Conservation (phyloP, 108 stramenopile genomes). For the Skeletonema menzelii region DNA sequence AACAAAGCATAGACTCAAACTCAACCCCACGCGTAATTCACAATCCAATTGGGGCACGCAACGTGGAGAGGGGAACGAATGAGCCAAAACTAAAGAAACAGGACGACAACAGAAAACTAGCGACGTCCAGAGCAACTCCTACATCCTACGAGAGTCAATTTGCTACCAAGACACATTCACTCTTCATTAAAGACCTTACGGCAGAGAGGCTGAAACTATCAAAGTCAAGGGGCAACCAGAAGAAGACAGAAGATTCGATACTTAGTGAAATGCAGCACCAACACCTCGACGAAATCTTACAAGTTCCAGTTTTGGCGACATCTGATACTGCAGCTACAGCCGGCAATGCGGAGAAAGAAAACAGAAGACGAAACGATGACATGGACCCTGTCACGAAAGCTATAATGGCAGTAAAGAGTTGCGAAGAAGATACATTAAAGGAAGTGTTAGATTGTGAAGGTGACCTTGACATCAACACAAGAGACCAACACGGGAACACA, state of each 20-base stretch:
- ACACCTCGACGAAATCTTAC: slow-evolving; percentile 47
- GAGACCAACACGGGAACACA: slow-evolving; percentile 80
- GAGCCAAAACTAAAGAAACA: slow-evolving; percentile 45
- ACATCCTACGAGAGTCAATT: slow-evolving; percentile 58
- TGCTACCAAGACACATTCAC: slow-evolving; percentile 52
- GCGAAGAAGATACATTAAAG: slow-evolving; percentile 64
- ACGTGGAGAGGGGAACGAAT: slow-evolving; percentile 23
- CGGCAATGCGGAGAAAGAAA: slow-evolving; percentile 8
- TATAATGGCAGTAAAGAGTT: slow-evolving; percentile 66
- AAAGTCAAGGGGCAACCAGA: slow-evolving; percentile 29
- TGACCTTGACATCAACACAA: slow-evolving; percentile 65
- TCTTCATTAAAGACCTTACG: slow-evolving; percentile 68
- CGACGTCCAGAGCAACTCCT: slow-evolving; percentile 60
- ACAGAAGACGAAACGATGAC: slow-evolving; percentile 16
- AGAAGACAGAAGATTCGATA: slow-evolving; percentile 41
- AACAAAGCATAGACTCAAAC: background rate
- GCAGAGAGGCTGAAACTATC: slow-evolving; percentile 53
- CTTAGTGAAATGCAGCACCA: slow-evolving; percentile 34
- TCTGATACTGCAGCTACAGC: background rate
- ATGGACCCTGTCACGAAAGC: slow-evolving; percentile 53
- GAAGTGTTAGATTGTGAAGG: slow-evolving; percentile 44
- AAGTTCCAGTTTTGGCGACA: slow-evolving; percentile 32
- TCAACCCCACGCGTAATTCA: background rate
- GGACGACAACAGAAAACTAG: slow-evolving; percentile 50
- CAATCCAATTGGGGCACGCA: slow-evolving; percentile 8